Percentiles rank a stretch among this genome's conserved stretches.
These are phyloP conservation scores for Perilla frutescens DNA, from an alignment of 257 asterid genomes.

Conservation along the genomic window DNA sequence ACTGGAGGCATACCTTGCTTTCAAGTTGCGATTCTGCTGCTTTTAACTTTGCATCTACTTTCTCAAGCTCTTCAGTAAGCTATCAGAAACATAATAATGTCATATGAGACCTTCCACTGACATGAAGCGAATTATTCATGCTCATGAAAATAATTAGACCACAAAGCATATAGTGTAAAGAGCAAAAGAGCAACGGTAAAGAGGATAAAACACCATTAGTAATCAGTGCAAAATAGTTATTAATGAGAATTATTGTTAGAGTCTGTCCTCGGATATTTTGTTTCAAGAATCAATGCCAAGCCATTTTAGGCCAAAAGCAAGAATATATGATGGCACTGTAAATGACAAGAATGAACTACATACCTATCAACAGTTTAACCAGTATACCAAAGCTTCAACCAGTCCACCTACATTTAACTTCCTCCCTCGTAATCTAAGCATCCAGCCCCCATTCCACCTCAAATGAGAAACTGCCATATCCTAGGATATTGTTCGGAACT, in stretches of 20 bases:
- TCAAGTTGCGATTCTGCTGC: constrained; percentile 70
- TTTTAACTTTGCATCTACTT: constrained; percentile 78
- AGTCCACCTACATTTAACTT: not conserved
- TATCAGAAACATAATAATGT: constrained; percentile 39
- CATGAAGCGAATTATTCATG: constrained; percentile 26
- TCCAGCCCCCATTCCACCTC: constrained; percentile 1
- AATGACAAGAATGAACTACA: constrained; percentile 13
- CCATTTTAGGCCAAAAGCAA: not conserved
- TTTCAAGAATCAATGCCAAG: not conserved
- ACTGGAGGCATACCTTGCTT: constrained; percentile 64
- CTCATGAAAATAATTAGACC: constrained; percentile 21
- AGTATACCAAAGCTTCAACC: constrained; percentile 14
- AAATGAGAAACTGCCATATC: not conserved
- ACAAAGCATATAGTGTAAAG: not conserved
- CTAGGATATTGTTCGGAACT: constrained; percentile 4
- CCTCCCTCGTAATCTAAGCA: not conserved
- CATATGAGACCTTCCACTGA: constrained; percentile 31
- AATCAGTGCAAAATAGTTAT: not conserved
- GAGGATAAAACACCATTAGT: constrained; percentile 10
- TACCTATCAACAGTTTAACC: not conserved
- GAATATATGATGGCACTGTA: not conserved
- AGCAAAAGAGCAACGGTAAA: constrained; percentile 13
- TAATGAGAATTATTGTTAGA: constrained; percentile 1
- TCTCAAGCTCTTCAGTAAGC: constrained; percentile 76
- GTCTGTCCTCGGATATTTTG: not conserved